Percentiles rank a stretch among this genome's conserved stretches.
Conservation (phyloP, 176 grass and related monocot genomes). For the Dendrocalamus sinicus region DNA sequence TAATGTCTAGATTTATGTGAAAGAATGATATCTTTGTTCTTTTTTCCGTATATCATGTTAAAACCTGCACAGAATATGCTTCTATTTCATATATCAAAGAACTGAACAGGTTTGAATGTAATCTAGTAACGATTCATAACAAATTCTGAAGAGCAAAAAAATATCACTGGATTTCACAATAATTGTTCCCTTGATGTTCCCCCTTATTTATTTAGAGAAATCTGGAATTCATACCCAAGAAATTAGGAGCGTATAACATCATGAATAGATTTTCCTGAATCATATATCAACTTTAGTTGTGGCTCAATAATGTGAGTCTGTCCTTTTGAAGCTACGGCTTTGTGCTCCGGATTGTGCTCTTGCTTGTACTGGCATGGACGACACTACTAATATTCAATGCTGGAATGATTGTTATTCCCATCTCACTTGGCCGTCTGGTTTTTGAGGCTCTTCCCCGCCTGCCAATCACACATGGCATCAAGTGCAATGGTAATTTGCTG, state of each 20-base stretch:
- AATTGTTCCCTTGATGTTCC: neutral
- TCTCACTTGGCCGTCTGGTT: conserved; percentile 83
- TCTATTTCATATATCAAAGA: neutral
- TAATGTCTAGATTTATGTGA: conserved; percentile 27
- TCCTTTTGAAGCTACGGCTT: conserved; percentile 80
- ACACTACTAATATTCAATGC: conserved; percentile 94
- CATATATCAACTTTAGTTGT: conserved; percentile 13
- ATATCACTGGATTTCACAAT: neutral
- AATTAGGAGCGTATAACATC: neutral
- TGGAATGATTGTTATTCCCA: conserved; percentile 87
- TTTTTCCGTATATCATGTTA: neutral
- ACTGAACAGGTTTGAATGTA: neutral
- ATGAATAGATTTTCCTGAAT: conserved; percentile 11
- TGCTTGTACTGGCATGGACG: conserved; percentile 92
- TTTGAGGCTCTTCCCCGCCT: conserved; percentile 90
- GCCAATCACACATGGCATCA: conserved; percentile 92
- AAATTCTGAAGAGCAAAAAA: neutral
- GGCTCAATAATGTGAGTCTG: neutral
- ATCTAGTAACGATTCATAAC: neutral
- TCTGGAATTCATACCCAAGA: neutral
- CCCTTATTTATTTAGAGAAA: conserved; percentile 28
- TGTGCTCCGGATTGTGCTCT: conserved; percentile 84
- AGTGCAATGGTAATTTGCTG: conserved; percentile 93
- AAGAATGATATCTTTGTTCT: neutral
- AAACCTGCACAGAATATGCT: neutral